Evolutionary conservation across 257 asterid genomes (phyloP).

Genomic region (Linderniella brevidens): DNA sequence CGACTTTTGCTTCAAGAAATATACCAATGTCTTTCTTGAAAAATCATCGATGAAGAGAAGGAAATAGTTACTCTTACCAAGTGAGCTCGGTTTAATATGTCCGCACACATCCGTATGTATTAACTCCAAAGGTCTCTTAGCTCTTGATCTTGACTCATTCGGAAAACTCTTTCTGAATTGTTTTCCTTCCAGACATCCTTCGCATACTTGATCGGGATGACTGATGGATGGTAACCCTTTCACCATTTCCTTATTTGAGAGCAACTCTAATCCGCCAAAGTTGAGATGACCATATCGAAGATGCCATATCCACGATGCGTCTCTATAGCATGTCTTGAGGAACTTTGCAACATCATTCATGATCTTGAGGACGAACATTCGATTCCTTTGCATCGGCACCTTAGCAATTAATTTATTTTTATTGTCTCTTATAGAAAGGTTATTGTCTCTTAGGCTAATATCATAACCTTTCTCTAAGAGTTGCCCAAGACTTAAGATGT

Average conservation of each 20-base stretch:
- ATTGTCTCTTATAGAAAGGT: constrained; percentile 2
- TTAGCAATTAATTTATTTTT: neutral
- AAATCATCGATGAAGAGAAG: constrained; percentile 4
- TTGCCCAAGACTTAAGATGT: neutral
- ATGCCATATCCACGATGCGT: neutral
- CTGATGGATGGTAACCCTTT: constrained; percentile 3
- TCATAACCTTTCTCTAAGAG: neutral
- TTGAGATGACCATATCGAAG: neutral
- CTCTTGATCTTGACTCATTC: constrained; percentile 4
- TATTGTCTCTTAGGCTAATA: neutral
- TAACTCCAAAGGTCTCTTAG: neutral
- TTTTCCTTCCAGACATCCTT: constrained; percentile 6
- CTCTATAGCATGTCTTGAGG: too few relatives aligned
- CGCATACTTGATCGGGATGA: constrained; percentile 4
- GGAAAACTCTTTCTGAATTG: constrained; percentile 1
- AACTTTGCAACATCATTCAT: too few relatives aligned
- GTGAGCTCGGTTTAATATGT: too few relatives aligned
- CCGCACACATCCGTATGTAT: neutral
- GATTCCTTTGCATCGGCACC: neutral
- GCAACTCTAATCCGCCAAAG: neutral
- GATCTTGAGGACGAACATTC: neutral
- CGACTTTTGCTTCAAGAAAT: neutral
- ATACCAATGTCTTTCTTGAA: constrained; percentile 1
- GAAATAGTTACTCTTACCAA: neutral
- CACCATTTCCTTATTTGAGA: neutral